Evolutionary conservation across 2,329 filamentous ascomycete species (phyloP).

Genomic region (Decorospora gaudefroyi): DNA sequence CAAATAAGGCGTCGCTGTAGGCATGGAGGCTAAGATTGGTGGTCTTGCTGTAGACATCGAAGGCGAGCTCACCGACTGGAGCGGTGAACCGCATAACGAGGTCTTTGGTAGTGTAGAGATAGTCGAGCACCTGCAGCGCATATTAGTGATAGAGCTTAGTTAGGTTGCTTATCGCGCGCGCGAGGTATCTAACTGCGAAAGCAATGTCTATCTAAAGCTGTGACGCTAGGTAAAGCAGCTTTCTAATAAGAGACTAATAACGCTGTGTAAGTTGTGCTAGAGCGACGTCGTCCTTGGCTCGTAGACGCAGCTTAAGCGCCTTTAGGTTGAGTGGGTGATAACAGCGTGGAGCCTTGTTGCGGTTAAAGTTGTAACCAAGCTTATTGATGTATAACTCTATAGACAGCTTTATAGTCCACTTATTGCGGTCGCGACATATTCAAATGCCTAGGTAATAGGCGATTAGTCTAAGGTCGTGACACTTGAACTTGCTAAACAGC

Average conservation of each 20-base stretch:
- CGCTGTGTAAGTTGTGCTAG: not conserved
- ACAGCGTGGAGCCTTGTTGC: not conserved
- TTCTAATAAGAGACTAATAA: not conserved
- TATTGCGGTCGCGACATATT: not conserved
- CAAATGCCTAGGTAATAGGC: not conserved
- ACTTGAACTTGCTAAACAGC: not conserved
- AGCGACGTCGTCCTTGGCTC: not conserved
- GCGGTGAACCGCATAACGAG: not conserved
- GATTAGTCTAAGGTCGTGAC: not conserved
- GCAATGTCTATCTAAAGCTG: not conserved
- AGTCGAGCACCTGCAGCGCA: not conserved
- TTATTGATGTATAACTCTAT: not conserved
- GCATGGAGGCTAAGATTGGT: not conserved
- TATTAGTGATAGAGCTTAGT: not conserved
- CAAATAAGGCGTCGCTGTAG: not conserved
- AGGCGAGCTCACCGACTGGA: not conserved
- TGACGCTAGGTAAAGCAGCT: not conserved
- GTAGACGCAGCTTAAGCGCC: not conserved
- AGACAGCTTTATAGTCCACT: not conserved
- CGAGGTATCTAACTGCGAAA: not conserved
- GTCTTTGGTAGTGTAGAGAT: not conserved
- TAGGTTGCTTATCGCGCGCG: not conserved
- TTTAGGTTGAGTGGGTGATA: not conserved
- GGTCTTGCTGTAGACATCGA: not conserved
- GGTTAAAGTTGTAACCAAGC: not conserved